Evolutionary conservation across 495 filamentous ascomycete species (phyloP).

Genomic region (Xylaria nigripes): DNA sequence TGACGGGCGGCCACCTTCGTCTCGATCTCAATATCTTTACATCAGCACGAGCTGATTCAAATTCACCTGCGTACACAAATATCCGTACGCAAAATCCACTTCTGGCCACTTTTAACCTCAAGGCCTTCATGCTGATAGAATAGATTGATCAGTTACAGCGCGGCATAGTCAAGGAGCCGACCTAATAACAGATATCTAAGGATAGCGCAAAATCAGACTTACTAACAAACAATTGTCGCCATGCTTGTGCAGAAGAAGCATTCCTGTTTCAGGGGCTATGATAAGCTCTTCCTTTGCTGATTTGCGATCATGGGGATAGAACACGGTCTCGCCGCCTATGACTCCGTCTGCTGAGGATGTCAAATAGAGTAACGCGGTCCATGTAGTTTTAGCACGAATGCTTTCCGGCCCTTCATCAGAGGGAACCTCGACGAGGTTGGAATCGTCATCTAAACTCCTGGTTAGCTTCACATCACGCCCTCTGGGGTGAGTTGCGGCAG

Average conservation of each 20-base stretch:
- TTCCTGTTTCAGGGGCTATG: slow-evolving; percentile 67
- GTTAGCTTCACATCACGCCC: background rate
- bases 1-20: no score
- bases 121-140: slow-evolving; percentile 61
- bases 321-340: slow-evolving; percentile 80
- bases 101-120: slow-evolving; percentile 73
- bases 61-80: slow-evolving; percentile 50
- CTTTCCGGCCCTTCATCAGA: slow-evolving; percentile 73
- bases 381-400: slow-evolving; percentile 73
- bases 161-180: background rate
- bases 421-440: slow-evolving; percentile 15
- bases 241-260: slow-evolving; percentile 81
- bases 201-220: slow-evolving; percentile 12
- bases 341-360: slow-evolving; percentile 60
- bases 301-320: slow-evolving; percentile 66
- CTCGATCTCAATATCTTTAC: background rate
- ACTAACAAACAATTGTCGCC: slow-evolving; percentile 76
- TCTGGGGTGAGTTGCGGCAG: background rate
- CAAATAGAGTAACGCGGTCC: slow-evolving; percentile 86
- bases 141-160: background rate
- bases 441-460: slow-evolving; percentile 20
- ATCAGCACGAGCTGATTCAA: no score
- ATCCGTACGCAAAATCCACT: slow-evolving; percentile 89
- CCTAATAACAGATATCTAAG: background rate
- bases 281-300: slow-evolving; percentile 53